Conservation (phyloP, 371 early-diverging fungal genomes). For the Circinella minor region DNA sequence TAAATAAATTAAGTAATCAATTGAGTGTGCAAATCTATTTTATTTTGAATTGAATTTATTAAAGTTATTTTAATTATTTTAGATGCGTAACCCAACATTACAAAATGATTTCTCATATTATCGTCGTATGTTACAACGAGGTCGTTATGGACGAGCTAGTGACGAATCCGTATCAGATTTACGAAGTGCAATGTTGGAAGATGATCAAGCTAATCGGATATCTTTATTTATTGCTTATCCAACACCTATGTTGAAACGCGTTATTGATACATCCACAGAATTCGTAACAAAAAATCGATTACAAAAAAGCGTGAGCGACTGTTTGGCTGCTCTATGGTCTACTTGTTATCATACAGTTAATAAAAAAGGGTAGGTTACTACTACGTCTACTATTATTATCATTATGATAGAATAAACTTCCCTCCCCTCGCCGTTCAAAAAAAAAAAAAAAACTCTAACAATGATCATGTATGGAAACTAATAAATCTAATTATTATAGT, state of each 20-base stretch:
- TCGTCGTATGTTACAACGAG: conserved; percentile 85
- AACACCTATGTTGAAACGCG: conserved; percentile 89
- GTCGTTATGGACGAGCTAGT: conserved; percentile 34
- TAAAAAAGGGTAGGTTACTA: conserved; percentile 34
- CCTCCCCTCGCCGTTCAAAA: no score
- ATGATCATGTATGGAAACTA: no score
- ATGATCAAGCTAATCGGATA: conserved; percentile 90
- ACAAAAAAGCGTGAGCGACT: conserved; percentile 60
- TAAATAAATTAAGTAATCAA: no score
- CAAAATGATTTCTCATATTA: conserved; percentile 98
- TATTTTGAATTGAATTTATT: not conserved
- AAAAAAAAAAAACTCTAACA: no score
- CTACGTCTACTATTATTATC: no score
- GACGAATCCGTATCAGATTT: conserved; percentile 39
- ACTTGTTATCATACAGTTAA: conserved; percentile 73
- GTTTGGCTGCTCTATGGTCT: conserved; percentile 69
- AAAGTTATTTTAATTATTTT: conserved; percentile 2
- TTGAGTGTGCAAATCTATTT: no score
- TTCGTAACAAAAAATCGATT: conserved; percentile 53
- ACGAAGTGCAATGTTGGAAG: conserved; percentile 71
- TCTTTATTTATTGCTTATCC: conserved; percentile 95
- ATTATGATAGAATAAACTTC: no score
- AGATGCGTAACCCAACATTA: conserved; percentile 89
- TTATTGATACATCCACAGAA: conserved; percentile 78
- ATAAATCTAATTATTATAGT: no score